Evolutionary conservation across 2,329 filamentous ascomycete species (phyloP).

Genomic region (Pseudocercospora eumusae): DNA sequence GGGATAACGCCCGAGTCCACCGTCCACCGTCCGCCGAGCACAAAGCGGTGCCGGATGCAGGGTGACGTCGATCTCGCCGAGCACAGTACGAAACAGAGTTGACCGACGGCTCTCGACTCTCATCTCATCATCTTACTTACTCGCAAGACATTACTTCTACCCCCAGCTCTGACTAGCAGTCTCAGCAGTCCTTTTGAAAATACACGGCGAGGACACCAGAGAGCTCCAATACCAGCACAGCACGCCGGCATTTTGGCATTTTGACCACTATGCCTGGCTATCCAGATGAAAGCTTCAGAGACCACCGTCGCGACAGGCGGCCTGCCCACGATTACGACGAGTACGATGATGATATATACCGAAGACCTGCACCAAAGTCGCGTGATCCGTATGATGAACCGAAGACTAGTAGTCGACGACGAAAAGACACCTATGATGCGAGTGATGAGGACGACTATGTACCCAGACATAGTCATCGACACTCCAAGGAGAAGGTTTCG

Average conservation of each 20-base stretch:
- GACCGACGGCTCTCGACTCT: conserved; percentile 11
- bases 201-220: neutral
- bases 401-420: conserved; percentile 18
- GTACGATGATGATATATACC: conserved; percentile 26
- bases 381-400: conserved; percentile 23
- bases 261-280: conserved; percentile 24
- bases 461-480: conserved; percentile 21
- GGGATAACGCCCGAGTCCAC: neutral
- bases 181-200: neutral
- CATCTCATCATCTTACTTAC: no score
- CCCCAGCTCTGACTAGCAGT: conserved; percentile 13
- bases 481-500: conserved; percentile 18
- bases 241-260: neutral
- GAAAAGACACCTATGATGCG: conserved; percentile 33
- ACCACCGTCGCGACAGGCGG: conserved; percentile 23
- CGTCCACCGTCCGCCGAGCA: neutral
- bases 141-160: conserved; percentile 15
- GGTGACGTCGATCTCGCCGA: conserved; percentile 21
- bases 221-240: neutral
- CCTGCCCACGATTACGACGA: conserved; percentile 25
- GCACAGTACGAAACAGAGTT: conserved; percentile 4
- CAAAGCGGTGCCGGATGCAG: conserved; percentile 9
- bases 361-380: conserved; percentile 21
- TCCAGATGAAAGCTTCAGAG: conserved; percentile 25
- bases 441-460: conserved; percentile 34